Evolutionary conservation across 352 stramenopile genomes (phyloP), one percentile per base, ranked within the genome.

Genomic region (Aphanomyces stellatus): DNA sequence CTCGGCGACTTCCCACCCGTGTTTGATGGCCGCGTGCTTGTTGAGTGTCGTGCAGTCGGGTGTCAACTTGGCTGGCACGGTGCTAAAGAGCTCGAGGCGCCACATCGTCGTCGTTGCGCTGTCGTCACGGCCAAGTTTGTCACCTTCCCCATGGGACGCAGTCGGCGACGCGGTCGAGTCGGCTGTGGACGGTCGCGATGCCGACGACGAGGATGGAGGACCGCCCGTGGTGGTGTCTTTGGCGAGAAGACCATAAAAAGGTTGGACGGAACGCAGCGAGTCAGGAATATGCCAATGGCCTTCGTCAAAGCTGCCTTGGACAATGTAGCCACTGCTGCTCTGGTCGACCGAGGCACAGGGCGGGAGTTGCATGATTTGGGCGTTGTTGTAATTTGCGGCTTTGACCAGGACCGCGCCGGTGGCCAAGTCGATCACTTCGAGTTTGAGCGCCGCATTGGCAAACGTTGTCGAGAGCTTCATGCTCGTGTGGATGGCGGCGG

Each of bases 301-400:
- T 53, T 67, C 74, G 63, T 92, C 83, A 34, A 93, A 80, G 13
- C 64, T 80, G 25, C 74, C 80, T 71, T 92, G 78, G 10, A 93
- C 51, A 17, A 91, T 88, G 51, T 84, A 90, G 0, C 71, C 72
- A 15, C 8, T 22, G 11, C 8, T 22, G 31, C 53, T 70, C 35
- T 65, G 70, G 3, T 72, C 42, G 8, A 69, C 62, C 22, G 76
- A 51, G 25, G 30, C 5, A 6, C 28, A 61, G 43, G 65, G 65
- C 33, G 82, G 85, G 22, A 90, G 67, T 64, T 93, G 82, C n/a
- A 88, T 62, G 25, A 89, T 34, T 2, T 69, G 72, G 30, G 76
- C 70, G 2, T 73, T 46, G 7, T 80, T 74, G n/a, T 69, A 74
- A 25, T 65, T 72, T 8, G 60, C 69, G 3, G 66, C 37, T 53